A percentile compares a stretch with the other conserved stretches of the same genome.
Evolutionary conservation across 2,329 filamentous ascomycete species (phyloP).

Genomic region (Phoma herbarum): DNA sequence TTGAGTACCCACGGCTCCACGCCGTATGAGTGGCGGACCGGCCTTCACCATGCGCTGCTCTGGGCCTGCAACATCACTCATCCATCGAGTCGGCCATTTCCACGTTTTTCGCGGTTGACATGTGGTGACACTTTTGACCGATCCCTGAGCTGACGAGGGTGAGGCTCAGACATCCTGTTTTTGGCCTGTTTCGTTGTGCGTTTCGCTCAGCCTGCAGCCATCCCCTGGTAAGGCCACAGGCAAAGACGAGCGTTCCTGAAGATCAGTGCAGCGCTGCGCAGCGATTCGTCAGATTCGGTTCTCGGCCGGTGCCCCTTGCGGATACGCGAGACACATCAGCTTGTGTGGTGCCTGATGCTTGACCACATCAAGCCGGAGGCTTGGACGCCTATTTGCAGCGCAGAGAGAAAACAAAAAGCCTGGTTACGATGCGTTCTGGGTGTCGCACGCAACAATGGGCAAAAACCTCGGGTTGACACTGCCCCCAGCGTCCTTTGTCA

Average conservation of each 20-base stretch:
- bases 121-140: slow-evolving; percentile 8
- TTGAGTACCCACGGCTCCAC: slow-evolving; percentile 24
- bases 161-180: slow-evolving; percentile 29
- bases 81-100: slow-evolving; percentile 18
- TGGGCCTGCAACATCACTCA: slow-evolving; percentile 2
- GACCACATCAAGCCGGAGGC: slow-evolving; percentile 30
- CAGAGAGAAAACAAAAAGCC: slow-evolving; percentile 4
- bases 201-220: slow-evolving; percentile 31
- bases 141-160: slow-evolving; percentile 19
- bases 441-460: slow-evolving; percentile 6
- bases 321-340: slow-evolving; percentile 41
- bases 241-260: slow-evolving; percentile 37
- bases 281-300: slow-evolving; percentile 35
- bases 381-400: slow-evolving; percentile 22
- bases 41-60: slow-evolving; percentile 11
- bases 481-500: slow-evolving; percentile 5
- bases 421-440: not conserved
- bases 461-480: not conserved
- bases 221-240: slow-evolving; percentile 28
- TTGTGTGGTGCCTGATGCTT: slow-evolving; percentile 23
- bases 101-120: slow-evolving; percentile 26
- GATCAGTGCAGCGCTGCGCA: slow-evolving; percentile 36
- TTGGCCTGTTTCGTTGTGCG: slow-evolving; percentile 31
- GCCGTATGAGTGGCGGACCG: slow-evolving; percentile 17
- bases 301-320: slow-evolving; percentile 32